A percentile compares a stretch with the other conserved stretches of the same genome.
Conservation (phyloP, 208 protist species). For the Leptomonas seymouri region DNA sequence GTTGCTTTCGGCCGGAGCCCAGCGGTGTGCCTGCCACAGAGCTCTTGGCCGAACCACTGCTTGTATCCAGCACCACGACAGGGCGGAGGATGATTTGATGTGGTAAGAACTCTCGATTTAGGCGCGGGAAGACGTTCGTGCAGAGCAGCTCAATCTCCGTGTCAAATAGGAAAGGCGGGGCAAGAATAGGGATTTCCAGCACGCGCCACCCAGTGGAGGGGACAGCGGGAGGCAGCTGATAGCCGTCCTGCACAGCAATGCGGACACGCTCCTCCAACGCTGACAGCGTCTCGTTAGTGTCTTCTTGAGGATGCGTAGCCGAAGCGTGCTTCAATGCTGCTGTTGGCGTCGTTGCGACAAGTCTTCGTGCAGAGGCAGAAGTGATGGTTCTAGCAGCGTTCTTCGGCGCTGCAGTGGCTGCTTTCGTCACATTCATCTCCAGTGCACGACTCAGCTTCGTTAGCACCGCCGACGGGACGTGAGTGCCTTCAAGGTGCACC, state of each 20-base stretch:
- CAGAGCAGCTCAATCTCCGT: conserved; percentile 67
- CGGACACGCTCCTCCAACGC: conserved; percentile 16
- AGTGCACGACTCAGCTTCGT: conserved; percentile 53
- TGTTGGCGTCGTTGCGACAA: neutral
- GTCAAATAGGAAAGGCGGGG: conserved; percentile 77
- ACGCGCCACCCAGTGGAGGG: conserved; percentile 68
- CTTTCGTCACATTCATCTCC: conserved; percentile 34
- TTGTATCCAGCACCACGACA: conserved; percentile 36
- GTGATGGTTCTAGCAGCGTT: neutral
- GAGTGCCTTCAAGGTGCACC: conserved; percentile 58
- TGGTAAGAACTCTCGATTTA: conserved; percentile 65
- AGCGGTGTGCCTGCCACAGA: neutral
- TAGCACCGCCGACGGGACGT: conserved; percentile 61
- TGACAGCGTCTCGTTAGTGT: neutral
- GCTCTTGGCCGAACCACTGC: neutral
- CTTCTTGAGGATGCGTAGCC: neutral
- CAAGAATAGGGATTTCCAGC: conserved; percentile 79
- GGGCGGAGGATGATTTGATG: conserved; percentile 48
- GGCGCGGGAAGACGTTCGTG: conserved; percentile 57
- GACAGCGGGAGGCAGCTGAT: conserved; percentile 37
- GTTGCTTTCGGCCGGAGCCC: neutral
- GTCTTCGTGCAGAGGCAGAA: neutral
- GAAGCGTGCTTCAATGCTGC: neutral
- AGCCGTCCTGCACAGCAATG: conserved; percentile 15
- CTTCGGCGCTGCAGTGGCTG: neutral